These are phyloP conservation scores for Bombardia bombarda DNA, from an alignment of 495 filamentous ascomycete species.

Conservation along the genomic window DNA sequence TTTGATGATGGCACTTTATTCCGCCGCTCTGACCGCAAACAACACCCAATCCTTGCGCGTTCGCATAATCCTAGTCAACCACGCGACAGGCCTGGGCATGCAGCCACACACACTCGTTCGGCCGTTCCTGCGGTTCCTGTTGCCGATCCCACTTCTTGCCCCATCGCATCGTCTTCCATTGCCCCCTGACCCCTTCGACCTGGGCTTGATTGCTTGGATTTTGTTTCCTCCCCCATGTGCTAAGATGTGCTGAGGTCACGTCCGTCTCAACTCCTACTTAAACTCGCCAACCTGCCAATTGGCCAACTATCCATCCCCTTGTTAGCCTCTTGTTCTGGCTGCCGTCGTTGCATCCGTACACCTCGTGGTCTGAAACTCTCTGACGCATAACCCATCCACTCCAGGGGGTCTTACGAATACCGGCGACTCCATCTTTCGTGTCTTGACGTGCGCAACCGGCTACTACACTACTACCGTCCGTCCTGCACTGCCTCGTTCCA, in stretches of 20 bases:
- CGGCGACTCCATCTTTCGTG: slow-evolving; percentile 5
- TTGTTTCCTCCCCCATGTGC: too few relatives aligned
- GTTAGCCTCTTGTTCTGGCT: neutral
- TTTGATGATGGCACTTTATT: too few relatives aligned
- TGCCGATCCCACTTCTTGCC: slow-evolving; percentile 18
- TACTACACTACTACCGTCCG: slow-evolving; percentile 2
- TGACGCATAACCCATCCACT: slow-evolving; percentile 23
- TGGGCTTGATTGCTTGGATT: neutral
- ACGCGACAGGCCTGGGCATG: slow-evolving; percentile 15
- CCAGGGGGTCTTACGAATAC: slow-evolving; percentile 14
- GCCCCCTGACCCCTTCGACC: neutral
- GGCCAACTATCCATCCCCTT: neutral
- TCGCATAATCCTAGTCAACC: slow-evolving; percentile 19
- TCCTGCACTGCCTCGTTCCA: neutral
- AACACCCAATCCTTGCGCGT: too few relatives aligned
- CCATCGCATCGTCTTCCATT: neutral
- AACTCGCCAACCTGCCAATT: slow-evolving; percentile 7
- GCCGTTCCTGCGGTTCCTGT: slow-evolving; percentile 3
- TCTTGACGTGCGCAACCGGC: slow-evolving; percentile 4
- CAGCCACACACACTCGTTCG: slow-evolving; percentile 1
- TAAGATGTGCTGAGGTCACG: too few relatives aligned
- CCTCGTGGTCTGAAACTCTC: slow-evolving; percentile 23
- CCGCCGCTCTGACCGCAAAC: too few relatives aligned
- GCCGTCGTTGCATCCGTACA: slow-evolving; percentile 19
- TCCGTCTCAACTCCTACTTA: too few relatives aligned